These are phyloP conservation scores for Torulaspora globosa DNA, from an alignment of 1,139 yeast genomes.

Conservation along the genomic window DNA sequence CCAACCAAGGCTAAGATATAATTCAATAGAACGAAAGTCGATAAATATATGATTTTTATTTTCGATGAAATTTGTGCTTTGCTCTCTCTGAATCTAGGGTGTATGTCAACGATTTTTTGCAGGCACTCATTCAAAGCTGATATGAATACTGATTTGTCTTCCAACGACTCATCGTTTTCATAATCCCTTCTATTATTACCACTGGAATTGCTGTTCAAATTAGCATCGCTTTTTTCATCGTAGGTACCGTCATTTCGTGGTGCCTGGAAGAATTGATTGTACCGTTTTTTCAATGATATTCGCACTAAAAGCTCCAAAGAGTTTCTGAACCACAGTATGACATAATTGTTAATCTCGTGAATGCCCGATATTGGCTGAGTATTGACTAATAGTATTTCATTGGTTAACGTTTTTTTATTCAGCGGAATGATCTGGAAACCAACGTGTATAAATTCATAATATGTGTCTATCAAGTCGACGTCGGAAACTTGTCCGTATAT, in stretches of 20 bases:
- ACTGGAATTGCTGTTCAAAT: constrained; percentile 5
- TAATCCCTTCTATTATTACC: constrained; percentile 2
- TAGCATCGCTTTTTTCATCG: constrained; percentile 8
- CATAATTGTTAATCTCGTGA: constrained; percentile 41
- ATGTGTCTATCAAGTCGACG: constrained; percentile 38
- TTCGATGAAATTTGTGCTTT: constrained; percentile 38
- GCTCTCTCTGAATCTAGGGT: constrained; percentile 42
- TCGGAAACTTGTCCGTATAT: constrained; percentile 33
- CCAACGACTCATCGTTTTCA: constrained; percentile 16
- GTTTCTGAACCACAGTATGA: constrained; percentile 50
- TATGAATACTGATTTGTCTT: constrained; percentile 30
- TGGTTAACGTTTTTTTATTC: constrained; percentile 40
- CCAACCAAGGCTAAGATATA: constrained; percentile 57
- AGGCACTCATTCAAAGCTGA: constrained; percentile 39
- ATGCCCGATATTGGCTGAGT: constrained; percentile 37
- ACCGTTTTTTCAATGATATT: constrained; percentile 39
- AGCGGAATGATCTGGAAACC: constrained; percentile 58
- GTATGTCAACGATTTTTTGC: constrained; percentile 43
- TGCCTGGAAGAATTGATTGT: constrained; percentile 19
- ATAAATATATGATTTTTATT: constrained; percentile 41
- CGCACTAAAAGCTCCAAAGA: constrained; percentile 46
- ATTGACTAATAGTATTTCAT: constrained; percentile 36
- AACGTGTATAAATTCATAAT: constrained; percentile 52
- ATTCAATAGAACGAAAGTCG: constrained; percentile 50
- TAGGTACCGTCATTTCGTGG: constrained; percentile 9